A percentile compares a stretch with the other conserved stretches of the same genome.
These are phyloP conservation scores for Exophiala xenobiotica DNA, from an alignment of 2,329 filamentous ascomycete species.

Conservation along the genomic window DNA sequence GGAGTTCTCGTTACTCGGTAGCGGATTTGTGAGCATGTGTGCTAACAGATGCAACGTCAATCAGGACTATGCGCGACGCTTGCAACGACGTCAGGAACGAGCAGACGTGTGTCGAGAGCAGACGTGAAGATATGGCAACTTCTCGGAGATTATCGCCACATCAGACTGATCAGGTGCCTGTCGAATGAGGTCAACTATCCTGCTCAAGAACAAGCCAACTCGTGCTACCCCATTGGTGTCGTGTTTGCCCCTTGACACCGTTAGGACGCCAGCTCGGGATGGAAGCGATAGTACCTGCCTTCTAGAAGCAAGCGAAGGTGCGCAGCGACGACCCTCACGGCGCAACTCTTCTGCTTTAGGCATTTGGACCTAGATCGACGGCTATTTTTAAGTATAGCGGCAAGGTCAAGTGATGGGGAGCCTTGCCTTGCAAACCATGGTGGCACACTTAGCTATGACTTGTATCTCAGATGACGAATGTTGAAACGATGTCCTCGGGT, in stretches of 20 bases:
- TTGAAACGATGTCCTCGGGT: neutral
- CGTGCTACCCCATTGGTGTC: neutral
- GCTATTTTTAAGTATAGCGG: neutral
- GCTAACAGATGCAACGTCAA: conserved; percentile 21
- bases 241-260: neutral
- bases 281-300: neutral
- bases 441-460: neutral
- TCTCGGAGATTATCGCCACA: neutral
- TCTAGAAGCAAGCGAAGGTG: neutral
- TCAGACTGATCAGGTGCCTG: too few relatives aligned
- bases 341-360: neutral
- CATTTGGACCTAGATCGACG: conserved; percentile 1
- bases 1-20: neutral
- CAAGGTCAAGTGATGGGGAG: neutral
- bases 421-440: neutral
- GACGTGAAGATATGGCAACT: neutral
- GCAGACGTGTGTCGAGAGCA: neutral
- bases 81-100: conserved; percentile 4
- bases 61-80: conserved; percentile 22
- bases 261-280: neutral
- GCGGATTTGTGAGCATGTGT: neutral
- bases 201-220: too few relatives aligned
- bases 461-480: neutral
- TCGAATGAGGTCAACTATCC: neutral
- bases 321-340: neutral